Evolutionary conservation across 2,329 filamentous ascomycete species (phyloP), one percentile per base, ranked within the genome.

Genomic region (Monilinia aucupariae): DNA sequence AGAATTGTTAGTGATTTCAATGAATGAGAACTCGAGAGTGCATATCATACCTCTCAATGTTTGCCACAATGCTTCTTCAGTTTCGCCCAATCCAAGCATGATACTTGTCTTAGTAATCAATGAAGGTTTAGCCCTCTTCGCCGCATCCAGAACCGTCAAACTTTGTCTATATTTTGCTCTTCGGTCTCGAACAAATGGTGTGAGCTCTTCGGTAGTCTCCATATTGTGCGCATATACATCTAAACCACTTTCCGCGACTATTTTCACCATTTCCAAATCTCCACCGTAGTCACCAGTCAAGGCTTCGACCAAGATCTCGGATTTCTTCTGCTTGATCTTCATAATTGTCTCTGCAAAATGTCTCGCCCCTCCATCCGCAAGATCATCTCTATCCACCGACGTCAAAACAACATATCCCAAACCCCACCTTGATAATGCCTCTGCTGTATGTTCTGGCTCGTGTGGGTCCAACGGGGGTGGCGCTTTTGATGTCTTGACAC

Each of bases 51-150:
- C 85, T 75, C 81, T 84, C 64, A 97, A 77, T 0, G 93, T 85
- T 67, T 90, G 85, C 83, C 86, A 88, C 0, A 99, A 76, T 77
- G 97, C 89, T 22, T 89, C 84, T 71, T 97, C 92, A 32, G 87
- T 92, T 81, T 99, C 94, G 15, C 94, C 94, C 6, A 99, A 78
- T 4, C 94, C 94, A 30, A 99, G 82, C 94, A 99, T 99, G 67
- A 99, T 85, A 70, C 91, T 96, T 1, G 94, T 97, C 82, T 99
- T 99, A n/a, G 94, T 99, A 71, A 99, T 96, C 65, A 97, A 82
- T 3, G 84, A 84, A 62, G 82, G 81, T 64, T 84, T 85, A 2
- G 89, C 85, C 65, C 85, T 82, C 81, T 99, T 97, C 37, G 89
- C 94, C 45, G 90, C 86, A 63, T 86, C 82, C 65, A 99, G 78